phyloP scores from a whole-genome alignment of 177 flowering plant species.

The Vitis hybrid region DNA sequence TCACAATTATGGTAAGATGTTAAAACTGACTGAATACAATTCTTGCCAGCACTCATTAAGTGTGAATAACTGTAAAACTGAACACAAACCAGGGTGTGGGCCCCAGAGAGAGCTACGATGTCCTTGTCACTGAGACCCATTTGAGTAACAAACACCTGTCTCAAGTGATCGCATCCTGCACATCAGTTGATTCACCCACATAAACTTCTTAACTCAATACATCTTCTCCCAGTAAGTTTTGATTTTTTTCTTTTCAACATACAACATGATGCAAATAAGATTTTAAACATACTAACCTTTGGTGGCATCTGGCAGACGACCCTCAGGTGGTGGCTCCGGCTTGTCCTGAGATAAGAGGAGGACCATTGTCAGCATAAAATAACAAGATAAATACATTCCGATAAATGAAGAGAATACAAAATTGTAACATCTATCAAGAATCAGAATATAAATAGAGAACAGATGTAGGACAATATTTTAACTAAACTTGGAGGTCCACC shows the following conservation, averaged over 20 bases:
- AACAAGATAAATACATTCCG: not conserved
- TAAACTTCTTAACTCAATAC: not conserved
- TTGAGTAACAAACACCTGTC: conserved; percentile 33
- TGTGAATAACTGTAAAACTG: not conserved
- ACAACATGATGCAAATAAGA: not conserved
- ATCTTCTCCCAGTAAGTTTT: not conserved
- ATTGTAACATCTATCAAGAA: too few relatives aligned
- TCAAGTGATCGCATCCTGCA: conserved; percentile 51
- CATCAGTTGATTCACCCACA: not conserved
- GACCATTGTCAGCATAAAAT: not conserved
- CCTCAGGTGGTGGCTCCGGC: conserved; percentile 75
- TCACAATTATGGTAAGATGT: not conserved
- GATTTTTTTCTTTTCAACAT: not conserved
- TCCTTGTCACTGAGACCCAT: conserved; percentile 58
- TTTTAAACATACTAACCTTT: conserved; percentile 46
- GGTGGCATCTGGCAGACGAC: conserved; percentile 95
- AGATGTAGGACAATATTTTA: too few relatives aligned
- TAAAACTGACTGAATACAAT: too few relatives aligned
- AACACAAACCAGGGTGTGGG: conserved; percentile 46
- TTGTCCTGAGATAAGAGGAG: conserved; percentile 61
- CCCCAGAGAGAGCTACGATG: conserved; percentile 60
- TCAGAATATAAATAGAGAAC: too few relatives aligned
- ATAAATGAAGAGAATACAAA: not conserved
- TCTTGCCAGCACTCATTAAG: too few relatives aligned
- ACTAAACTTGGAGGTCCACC: too few relatives aligned